phyloP scores from a whole-genome alignment of 495 filamentous ascomycete genomes.

The Penicillium nucicola region DNA sequence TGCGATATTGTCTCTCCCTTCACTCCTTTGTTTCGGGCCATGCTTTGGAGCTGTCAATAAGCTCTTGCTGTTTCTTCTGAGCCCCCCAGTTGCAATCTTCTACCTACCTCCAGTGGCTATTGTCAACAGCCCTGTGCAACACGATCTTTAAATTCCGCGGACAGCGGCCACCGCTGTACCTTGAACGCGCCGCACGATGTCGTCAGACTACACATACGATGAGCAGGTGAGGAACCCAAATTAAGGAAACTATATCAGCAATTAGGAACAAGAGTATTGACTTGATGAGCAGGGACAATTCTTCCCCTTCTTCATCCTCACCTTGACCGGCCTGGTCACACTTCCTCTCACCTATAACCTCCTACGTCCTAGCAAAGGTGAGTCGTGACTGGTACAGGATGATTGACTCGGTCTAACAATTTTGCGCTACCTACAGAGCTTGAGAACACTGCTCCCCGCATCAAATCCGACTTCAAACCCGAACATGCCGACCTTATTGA shows the following conservation, averaged over 20 bases:
- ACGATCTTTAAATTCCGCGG: conserved; percentile 30
- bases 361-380: conserved; percentile 72
- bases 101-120: conserved; percentile 3
- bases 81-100: not conserved
- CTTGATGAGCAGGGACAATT: conserved; percentile 71
- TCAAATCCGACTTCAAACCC: conserved; percentile 75
- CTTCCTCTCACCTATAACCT: conserved; percentile 87
- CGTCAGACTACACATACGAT: conserved; percentile 97
- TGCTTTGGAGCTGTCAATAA: conserved; percentile 17
- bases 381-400: conserved; percentile 16
- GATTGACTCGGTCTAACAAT: not conserved
- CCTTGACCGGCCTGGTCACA: conserved; percentile 81
- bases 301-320: conserved; percentile 98
- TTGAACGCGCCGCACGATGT: conserved; percentile 61
- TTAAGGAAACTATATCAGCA: too few species aligned
- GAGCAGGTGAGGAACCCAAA: conserved; percentile 63
- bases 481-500: conserved; percentile 81
- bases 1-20: conserved; percentile 14
- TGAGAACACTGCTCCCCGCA: conserved; percentile 64
- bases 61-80: conserved; percentile 1
- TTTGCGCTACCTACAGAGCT: conserved; percentile 42
- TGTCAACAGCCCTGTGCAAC: conserved; percentile 11
- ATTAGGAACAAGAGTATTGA: not conserved
- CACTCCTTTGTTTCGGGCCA: conserved; percentile 30
- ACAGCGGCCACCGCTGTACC: conserved; percentile 35